Percentiles rank a stretch among this genome's conserved stretches.
Evolutionary conservation across 148 eudicot genomes (phyloP).

Genomic region (Bassia scoparia): DNA sequence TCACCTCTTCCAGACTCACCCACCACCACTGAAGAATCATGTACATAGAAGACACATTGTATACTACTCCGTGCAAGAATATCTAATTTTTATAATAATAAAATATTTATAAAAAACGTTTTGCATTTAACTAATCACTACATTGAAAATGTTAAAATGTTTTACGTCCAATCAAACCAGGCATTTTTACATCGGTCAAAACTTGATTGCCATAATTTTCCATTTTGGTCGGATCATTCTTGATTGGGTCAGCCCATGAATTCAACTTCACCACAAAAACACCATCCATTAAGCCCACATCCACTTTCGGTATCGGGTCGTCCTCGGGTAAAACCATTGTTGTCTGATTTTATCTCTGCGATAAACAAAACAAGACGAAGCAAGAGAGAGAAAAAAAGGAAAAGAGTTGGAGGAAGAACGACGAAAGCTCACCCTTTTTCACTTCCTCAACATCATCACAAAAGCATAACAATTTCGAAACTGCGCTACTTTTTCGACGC

Average conservation of each 20-base stretch:
- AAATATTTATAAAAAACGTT: too few species aligned
- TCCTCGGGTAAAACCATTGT: conserved; percentile 8
- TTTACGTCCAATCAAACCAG: too few species aligned
- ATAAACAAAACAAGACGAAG: background rate
- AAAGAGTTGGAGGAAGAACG: background rate
- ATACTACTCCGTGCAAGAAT: too few species aligned
- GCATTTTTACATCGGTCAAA: too few species aligned
- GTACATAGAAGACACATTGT: too few species aligned
- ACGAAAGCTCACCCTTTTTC: background rate
- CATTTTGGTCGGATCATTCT: too few species aligned
- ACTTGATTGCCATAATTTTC: too few species aligned
- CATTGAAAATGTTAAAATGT: too few species aligned
- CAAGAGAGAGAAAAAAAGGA: background rate
- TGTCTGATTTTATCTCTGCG: background rate
- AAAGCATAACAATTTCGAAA: background rate
- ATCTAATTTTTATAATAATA: too few species aligned
- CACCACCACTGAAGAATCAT: too few species aligned
- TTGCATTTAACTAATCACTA: too few species aligned
- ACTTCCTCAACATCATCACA: background rate
- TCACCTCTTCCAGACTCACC: too few species aligned
- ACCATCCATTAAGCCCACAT: background rate
- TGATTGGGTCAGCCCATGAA: conserved; percentile 13
- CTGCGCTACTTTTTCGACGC: background rate
- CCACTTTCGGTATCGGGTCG: conserved; percentile 2
- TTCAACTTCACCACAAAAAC: background rate